Evolutionary conservation across 2,329 filamentous ascomycete genomes (phyloP), one percentile per base, ranked within the genome.

Genomic region (Hypoxylon sp.): DNA sequence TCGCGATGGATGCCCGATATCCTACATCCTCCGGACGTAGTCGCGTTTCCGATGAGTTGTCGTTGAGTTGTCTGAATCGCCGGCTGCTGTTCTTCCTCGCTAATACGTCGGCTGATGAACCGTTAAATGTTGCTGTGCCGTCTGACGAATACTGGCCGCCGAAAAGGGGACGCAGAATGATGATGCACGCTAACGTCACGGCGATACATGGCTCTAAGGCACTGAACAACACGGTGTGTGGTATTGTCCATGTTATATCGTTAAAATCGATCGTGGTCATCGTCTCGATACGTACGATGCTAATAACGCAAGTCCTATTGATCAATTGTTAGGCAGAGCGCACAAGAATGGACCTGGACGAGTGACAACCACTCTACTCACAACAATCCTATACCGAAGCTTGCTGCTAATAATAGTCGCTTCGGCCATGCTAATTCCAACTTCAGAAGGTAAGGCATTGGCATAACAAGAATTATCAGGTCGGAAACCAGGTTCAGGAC

Each of bases 151-250:
- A 74, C 6, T 50, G 70, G 30, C 66, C 75, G 27, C 69, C 77
- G 3, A 84, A 73, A 6, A 84, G 74, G 5, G 82, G 81, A 0
- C 81, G 79, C 33, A 83, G 74, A 14, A 82, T 76, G 0, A 82
- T 81, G 20, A 83, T 74, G 60, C 80, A 83, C n/a, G 80, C 78
- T 11, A 81, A 70, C 6, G 77, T 78, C 10, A 84, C 77, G 37
- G 77, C 81, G 30, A 83, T 73, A 51, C 73, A 79, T 17, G 80
- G 81, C 69, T 83, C 82, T 17, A 81, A 67, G 8, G 76, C 77
- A 14, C 76, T 78, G 70, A 81, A 82, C 58, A 82, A 73, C 48
- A 77, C 77, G 2, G 81, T 78, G 7, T 70, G 72, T 20, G 78
- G 76, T 40, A 80, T 75, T 6, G 76, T 76, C 53, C 73, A 79